Conservation (phyloP, 129 eudicot genomes). For the Escallonia rubra region DNA sequence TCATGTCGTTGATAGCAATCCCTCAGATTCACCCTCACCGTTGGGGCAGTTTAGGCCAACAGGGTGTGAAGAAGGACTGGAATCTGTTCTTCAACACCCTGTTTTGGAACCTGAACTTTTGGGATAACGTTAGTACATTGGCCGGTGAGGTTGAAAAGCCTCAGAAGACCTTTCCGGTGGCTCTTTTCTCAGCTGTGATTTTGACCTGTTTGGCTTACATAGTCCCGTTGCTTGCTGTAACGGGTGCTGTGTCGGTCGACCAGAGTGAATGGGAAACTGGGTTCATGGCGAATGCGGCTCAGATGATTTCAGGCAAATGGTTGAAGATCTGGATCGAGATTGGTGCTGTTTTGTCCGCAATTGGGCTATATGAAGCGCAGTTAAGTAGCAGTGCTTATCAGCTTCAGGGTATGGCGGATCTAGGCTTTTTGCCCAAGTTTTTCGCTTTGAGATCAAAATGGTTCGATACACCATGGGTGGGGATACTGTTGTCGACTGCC, state of each 20-base stretch:
- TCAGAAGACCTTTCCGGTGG: slow-evolving; percentile 32
- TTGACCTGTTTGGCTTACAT: slow-evolving; percentile 50
- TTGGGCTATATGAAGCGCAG: slow-evolving; percentile 49
- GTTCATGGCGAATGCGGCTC: slow-evolving; percentile 45
- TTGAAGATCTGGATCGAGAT: slow-evolving; percentile 53
- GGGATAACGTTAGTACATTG: slow-evolving; percentile 62
- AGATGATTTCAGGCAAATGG: slow-evolving; percentile 48
- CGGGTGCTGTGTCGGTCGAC: slow-evolving; percentile 36
- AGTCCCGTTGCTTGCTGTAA: slow-evolving; percentile 48
- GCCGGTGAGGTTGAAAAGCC: slow-evolving; percentile 62
- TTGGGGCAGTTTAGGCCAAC: slow-evolving; percentile 17
- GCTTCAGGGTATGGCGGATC: slow-evolving; percentile 49
- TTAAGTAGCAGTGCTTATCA: slow-evolving; percentile 52
- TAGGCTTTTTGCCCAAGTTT: slow-evolving; percentile 42
- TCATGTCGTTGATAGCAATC: too few relatives aligned
- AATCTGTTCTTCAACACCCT: slow-evolving; percentile 40
- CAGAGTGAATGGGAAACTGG: slow-evolving; percentile 48
- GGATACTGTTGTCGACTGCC: slow-evolving; percentile 30
- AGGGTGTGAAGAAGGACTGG: slow-evolving; percentile 46
- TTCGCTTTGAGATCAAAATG: slow-evolving; percentile 36
- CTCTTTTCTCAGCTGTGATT: slow-evolving; percentile 40
- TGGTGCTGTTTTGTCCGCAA: slow-evolving; percentile 46
- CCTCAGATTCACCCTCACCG: too few relatives aligned
- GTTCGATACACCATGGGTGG: slow-evolving; percentile 62
- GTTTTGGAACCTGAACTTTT: slow-evolving; percentile 53